Base-by-base conservation (phyloP, 768 basidiomycete genomes). In the Dioszegia crocea region DNA sequence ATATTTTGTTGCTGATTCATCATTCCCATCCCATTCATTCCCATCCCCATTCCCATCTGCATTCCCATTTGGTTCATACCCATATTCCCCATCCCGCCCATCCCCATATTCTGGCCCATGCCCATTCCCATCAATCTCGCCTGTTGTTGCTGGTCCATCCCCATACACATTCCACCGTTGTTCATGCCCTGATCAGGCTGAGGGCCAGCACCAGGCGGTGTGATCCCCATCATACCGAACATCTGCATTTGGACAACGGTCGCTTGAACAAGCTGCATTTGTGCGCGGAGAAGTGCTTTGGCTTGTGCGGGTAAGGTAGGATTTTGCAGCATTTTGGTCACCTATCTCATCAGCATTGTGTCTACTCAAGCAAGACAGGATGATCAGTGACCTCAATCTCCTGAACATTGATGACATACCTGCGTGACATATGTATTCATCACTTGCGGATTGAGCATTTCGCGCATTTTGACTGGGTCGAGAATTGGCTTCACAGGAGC, bases 391-490 rank as follows among this genome's bases (percentile, higher is more conserved):
- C n/a, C n/a, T n/a, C n/a, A n/a, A n/a, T n/a, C 11, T 26, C 6
- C 16, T 14, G 24, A 23, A 31, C 21, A 4, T 23, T 60, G 9
- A 17, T 1, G 8, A 39, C 68, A 51, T 33, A 73, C 72, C 50
- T 73, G 65, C 19, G 63, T 59, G 17, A 71, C 49, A 53, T 76
- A 76, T 50, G 60, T 65, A 38, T 72, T 67, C 65, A 70, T 67
- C 5, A 56, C 53, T 30, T 64, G 68, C 9, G 70, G 60, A 44
- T 65, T 70, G 21, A 71, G 61, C 65, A 65, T 67, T 41, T 67
- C 73, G 12, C 67, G 59, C 55, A 66, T 63, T 44, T 56, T 59
- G 39, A 30, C 48, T 27, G 62, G 66, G 39, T 68, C 70, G 38
- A 66, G 49, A n/a, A 45, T 62, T 17, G 57, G 57, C n/a, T 53